Evolutionary conservation across 2,329 filamentous ascomycete genomes (phyloP).

Genomic region (Dactylellina cionopaga): DNA sequence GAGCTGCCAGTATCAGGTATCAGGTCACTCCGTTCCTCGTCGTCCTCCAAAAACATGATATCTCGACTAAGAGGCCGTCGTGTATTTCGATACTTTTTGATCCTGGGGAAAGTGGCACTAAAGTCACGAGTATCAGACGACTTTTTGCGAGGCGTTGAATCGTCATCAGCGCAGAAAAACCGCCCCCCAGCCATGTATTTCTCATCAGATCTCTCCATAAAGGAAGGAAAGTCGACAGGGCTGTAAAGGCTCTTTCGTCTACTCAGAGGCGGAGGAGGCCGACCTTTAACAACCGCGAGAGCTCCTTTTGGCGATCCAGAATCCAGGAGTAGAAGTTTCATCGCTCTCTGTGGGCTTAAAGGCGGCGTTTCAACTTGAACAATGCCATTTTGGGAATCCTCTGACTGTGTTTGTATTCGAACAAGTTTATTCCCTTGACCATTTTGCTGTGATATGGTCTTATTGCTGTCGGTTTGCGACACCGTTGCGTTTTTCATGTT

Average conservation of each 20-base stretch:
- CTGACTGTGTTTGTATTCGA: conserved; percentile 7
- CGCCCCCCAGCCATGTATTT: conserved; percentile 57
- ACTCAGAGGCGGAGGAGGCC: conserved; percentile 24
- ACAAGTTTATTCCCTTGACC: conserved; percentile 7
- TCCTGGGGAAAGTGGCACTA: conserved; percentile 42
- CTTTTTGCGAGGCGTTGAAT: conserved; percentile 23
- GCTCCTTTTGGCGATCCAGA: conserved; percentile 51
- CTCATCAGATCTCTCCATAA: conserved; percentile 56
- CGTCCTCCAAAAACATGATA: conserved; percentile 47
- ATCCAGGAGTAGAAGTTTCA: conserved; percentile 55
- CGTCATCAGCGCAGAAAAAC: conserved; percentile 55
- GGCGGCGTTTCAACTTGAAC: conserved; percentile 55
- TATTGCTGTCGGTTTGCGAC: background rate
- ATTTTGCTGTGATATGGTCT: conserved; percentile 12
- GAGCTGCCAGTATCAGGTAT: conserved; percentile 43
- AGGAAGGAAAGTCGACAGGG: conserved; percentile 56
- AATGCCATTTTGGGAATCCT: conserved; percentile 12
- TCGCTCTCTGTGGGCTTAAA: conserved; percentile 56
- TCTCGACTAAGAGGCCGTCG: conserved; percentile 37
- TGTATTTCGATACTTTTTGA: conserved; percentile 47
- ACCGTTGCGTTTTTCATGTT: background rate
- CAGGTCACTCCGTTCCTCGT: conserved; percentile 39
- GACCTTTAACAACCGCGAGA: conserved; percentile 39
- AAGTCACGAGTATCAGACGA: conserved; percentile 18
- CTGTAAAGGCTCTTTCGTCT: conserved; percentile 57